Percentiles rank a stretch among this genome's conserved stretches.
These are phyloP conservation scores for Corylus avellana DNA, from an alignment of 306 rosid genomes.

Conservation along the genomic window DNA sequence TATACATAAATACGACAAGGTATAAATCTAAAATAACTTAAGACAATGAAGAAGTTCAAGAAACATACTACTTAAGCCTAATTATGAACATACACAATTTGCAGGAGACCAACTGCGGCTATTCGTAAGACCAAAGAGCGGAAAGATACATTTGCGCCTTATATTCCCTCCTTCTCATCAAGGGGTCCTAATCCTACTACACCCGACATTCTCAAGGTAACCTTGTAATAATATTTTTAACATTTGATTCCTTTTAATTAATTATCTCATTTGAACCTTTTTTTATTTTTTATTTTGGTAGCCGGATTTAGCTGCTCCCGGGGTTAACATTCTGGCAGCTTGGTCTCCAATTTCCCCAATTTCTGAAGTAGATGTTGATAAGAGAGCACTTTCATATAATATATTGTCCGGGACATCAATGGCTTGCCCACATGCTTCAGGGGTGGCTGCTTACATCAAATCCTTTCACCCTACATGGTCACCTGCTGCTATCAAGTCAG, in stretches of 20 bases:
- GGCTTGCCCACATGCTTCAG: background rate
- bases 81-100: background rate
- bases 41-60: background rate
- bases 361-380: background rate
- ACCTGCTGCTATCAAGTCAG: too few relatives aligned
- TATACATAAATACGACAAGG: conserved; percentile 30
- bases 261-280: background rate
- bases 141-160: conserved; percentile 25
- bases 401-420: conserved; percentile 27
- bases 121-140: conserved; percentile 27
- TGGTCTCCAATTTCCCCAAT: conserved; percentile 27
- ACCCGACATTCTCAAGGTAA: conserved; percentile 22
- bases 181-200: conserved; percentile 34
- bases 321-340: conserved; percentile 31
- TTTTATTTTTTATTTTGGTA: background rate
- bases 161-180: conserved; percentile 29
- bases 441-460: too few relatives aligned
- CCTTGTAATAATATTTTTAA: too few relatives aligned
- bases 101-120: conserved; percentile 28
- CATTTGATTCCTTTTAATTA: too few relatives aligned
- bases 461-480: too few relatives aligned
- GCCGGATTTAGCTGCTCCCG: conserved; percentile 37
- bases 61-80: background rate
- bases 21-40: background rate
- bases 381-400: background rate